Base-by-base conservation (phyloP, 331 rosid genomes). In the Saraca asoca region DNA sequence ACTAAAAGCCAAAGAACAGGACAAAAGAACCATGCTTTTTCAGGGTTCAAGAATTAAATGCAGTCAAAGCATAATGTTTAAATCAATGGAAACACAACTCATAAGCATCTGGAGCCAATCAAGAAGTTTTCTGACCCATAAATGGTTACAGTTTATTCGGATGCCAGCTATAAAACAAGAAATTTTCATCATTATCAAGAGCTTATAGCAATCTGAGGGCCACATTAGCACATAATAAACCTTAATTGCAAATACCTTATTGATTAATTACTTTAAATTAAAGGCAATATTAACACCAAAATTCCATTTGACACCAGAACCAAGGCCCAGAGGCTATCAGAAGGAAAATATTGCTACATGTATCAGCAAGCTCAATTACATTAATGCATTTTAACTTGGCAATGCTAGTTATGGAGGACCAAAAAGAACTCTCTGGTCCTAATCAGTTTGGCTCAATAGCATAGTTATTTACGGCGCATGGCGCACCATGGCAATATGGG, bases 71-170 rank as follows among this genome's bases (percentile, higher is more conserved):
- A 29, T 69, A 35, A 56, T 10, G 61, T 51, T 34, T 13, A 51
- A 43, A 56, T 39, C 57, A 70, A 64, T 51, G 17, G 7, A 29
- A 41, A 52, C 38, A 48, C 49, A 51, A 31, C 51, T 14, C 2
- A 24, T 19, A 42, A 38, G 38, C 18, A 19, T 44, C 71, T 69
- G 20, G 45, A 37, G 50, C 51, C 57, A 67, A 29, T 55, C 46
- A 39, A 68, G 49, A 77, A 59, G 42, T 64, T 29, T 42, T 59
- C 58, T 18, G 48, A 61, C 46, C 61, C 19, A 19, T 63, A 41
- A 17, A 64, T 42, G 66, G 37, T 64, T 38, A 69, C 13, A 35
- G 44, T 56, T 44, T 71, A 64, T 29, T 4, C 1, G 5, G 11
- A 39, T 39, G 0, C 11, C 43, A 39, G 10, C 0, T 39, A 39